A percentile compares a stretch with the other conserved stretches of the same genome.
Evolutionary conservation across 768 basidiomycete species (phyloP).

Genomic region (Tulasnella sp.): DNA sequence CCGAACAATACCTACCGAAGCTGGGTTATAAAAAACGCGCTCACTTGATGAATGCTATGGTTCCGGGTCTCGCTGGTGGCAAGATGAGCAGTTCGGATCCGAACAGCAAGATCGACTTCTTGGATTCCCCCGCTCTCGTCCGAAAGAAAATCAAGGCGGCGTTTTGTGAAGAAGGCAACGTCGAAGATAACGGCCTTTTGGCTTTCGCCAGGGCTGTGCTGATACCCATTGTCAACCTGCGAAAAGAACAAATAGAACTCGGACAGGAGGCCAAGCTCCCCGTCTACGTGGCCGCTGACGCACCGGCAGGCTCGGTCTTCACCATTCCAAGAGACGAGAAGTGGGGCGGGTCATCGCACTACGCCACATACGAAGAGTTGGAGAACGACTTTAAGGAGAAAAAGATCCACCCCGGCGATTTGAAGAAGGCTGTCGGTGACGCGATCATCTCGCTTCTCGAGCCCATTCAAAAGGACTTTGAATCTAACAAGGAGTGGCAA

Average conservation of each 20-base stretch:
- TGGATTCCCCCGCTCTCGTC: constrained; percentile 81
- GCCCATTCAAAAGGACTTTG: constrained; percentile 79
- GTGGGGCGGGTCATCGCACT: constrained; percentile 73
- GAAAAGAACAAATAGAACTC: constrained; percentile 55
- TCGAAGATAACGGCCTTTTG: constrained; percentile 84
- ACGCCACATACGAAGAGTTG: constrained; percentile 64
- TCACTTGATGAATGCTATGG: constrained; percentile 98
- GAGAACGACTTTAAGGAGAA: constrained; percentile 74
- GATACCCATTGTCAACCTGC: constrained; percentile 80
- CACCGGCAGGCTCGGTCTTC: constrained; percentile 82
- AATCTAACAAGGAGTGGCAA: constrained; percentile 79
- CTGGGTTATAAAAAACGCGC: constrained; percentile 93
- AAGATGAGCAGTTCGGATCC: constrained; percentile 99
- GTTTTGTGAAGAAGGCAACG: constrained; percentile 92
- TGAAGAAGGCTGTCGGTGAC: constrained; percentile 77
- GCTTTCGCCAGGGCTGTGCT: constrained; percentile 85
- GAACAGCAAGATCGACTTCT: constrained; percentile 97
- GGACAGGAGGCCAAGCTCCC: constrained; percentile 56
- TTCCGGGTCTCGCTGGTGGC: constrained; percentile 89
- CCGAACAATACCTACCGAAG: constrained; percentile 91
- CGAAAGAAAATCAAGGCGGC: constrained; percentile 89
- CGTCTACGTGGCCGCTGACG: constrained; percentile 60
- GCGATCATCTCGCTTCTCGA: constrained; percentile 74
- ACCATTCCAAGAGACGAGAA: constrained; percentile 77
- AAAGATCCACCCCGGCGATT: constrained; percentile 84